Evolutionary conservation across 148 eudicot species (phyloP).

Genomic region (Chenopodium formosanum): DNA sequence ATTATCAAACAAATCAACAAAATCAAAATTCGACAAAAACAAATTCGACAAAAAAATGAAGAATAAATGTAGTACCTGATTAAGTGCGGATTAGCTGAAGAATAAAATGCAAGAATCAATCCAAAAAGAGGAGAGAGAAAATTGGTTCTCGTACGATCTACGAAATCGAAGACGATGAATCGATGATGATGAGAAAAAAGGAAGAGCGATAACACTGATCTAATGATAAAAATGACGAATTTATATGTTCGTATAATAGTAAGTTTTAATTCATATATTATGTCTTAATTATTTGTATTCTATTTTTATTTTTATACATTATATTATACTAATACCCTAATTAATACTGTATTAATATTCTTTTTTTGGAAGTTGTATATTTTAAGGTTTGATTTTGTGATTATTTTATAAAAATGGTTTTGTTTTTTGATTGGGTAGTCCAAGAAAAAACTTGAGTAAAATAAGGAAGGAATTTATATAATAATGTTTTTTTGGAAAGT

Average conservation of each 20-base stretch:
- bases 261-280: neutral
- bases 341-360: neutral
- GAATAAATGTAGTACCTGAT: neutral
- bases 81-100: neutral
- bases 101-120: neutral
- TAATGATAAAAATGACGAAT: neutral
- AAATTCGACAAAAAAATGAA: neutral
- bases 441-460: too few relatives aligned
- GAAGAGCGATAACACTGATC: conserved; percentile 2
- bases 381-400: too few relatives aligned
- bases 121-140: neutral
- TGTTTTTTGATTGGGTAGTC: too few relatives aligned
- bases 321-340: too few relatives aligned
- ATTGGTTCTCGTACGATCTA: conserved; percentile 4
- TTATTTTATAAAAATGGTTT: too few relatives aligned
- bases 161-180: conserved; percentile 4
- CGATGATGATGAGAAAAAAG: neutral
- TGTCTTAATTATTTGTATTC: neutral
- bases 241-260: neutral
- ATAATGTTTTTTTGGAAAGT: too few relatives aligned
- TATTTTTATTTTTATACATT: neutral
- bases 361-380: too few relatives aligned
- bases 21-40: neutral
- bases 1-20: neutral
- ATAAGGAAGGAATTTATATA: too few relatives aligned